Base-by-base conservation (phyloP, 345 rosid species). In the Firmiana major region DNA sequence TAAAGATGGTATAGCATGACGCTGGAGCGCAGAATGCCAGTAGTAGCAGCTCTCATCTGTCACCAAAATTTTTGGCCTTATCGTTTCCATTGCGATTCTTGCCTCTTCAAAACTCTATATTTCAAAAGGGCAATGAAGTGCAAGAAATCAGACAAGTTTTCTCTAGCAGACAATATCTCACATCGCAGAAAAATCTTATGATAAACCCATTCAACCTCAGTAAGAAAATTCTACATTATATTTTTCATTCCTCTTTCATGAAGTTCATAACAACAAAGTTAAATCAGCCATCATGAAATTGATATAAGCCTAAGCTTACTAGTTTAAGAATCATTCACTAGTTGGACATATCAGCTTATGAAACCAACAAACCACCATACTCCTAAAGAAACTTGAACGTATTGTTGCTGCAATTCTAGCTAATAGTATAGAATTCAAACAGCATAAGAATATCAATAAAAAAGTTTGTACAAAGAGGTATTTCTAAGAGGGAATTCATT, bases 31-130 rank as follows among this genome's bases (percentile, higher is more conserved):
- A 10, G 81, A 76, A 70, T 79, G 71, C 97, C 94, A 89, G 28
- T 69, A 51, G 73, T 69, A 49, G 80, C 87, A 93, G 66, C 90
- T 87, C 83, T 82, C 92, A 68, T 95, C 96, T 0, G 85, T 84
- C 65, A 89, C 93, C 77, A 93, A 76, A 82, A 95, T 87, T 40
- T 85, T 90, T 1, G 97, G 94, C 69, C 73, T 79, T 42, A 88
- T 83, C 3, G 81, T 38, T 73, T 81, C 73, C 86, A 95, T 86
- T 63, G 94, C 98, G 43, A 48, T 70, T 71, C 83, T 83, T 2
- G 89, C 94, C 89, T 93, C 98, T 80, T 86, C 85, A 74, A 86
- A 84, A 81, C 90, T 90, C 98, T 95, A 84, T 17, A 62, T 62
- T 59, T 43, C 6, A 16, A 45, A 46, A 62, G n/a, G 31, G 75